These are phyloP conservation scores for Xerocomellus amylosporus DNA, from an alignment of 768 basidiomycete genomes.

Conservation along the genomic window DNA sequence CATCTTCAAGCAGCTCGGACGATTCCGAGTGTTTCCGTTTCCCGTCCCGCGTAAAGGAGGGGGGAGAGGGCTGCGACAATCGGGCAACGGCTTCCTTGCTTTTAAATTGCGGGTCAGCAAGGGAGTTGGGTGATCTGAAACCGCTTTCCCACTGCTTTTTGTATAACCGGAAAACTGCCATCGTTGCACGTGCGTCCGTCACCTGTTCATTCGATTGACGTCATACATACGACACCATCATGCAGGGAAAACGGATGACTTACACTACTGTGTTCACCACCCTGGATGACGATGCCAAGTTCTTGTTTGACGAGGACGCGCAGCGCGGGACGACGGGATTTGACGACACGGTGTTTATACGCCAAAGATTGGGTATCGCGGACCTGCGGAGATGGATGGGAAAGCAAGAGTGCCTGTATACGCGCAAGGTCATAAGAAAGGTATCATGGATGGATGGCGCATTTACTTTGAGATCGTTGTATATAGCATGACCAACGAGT, in stretches of 20 bases:
- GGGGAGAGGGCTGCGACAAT: not conserved
- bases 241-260: slow-evolving; percentile 20
- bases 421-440: not conserved
- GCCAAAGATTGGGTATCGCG: slow-evolving; percentile 72
- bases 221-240: not conserved
- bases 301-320: slow-evolving; percentile 79
- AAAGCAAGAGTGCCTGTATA: slow-evolving; percentile 57
- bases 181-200: slow-evolving; percentile 89
- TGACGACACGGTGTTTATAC: slow-evolving; percentile 55
- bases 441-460: not conserved
- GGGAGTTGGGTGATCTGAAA: slow-evolving; percentile 5
- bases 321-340: slow-evolving; percentile 68
- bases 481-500: slow-evolving; percentile 86
- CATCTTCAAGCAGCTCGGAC: not conserved
- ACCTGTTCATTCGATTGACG: slow-evolving; percentile 48
- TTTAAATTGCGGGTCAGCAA: not conserved
- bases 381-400: slow-evolving; percentile 60
- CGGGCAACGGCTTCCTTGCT: not conserved
- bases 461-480: slow-evolving; percentile 79
- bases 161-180: slow-evolving; percentile 87
- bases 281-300: slow-evolving; percentile 75
- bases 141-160: slow-evolving; percentile 79
- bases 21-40: slow-evolving; percentile 18
- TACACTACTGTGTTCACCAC: slow-evolving; percentile 89
- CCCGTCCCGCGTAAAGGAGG: not conserved